These are phyloP conservation scores for Termitomyces sp. DNA, from an alignment of 768 basidiomycete species.

Conservation along the genomic window DNA sequence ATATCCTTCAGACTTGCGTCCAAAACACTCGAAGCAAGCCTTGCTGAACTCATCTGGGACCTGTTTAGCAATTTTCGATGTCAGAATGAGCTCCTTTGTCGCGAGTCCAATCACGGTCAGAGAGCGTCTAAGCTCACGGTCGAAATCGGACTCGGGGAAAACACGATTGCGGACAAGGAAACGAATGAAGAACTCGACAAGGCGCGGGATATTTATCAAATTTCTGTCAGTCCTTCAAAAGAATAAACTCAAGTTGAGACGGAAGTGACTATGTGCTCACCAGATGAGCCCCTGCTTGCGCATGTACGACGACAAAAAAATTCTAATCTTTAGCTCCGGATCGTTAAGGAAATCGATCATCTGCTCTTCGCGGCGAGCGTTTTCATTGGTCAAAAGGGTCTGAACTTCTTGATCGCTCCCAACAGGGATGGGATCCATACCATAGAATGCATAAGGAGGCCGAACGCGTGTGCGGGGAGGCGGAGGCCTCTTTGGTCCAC, in stretches of 20 bases:
- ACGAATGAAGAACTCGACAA: slow-evolving; percentile 54
- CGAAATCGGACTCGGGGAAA: slow-evolving; percentile 41
- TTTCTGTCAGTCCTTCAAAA: slow-evolving; percentile 38
- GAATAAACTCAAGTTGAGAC: not conserved
- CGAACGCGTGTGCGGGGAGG: slow-evolving; percentile 24
- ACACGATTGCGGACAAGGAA: slow-evolving; percentile 54
- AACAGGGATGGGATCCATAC: slow-evolving; percentile 25
- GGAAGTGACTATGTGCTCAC: slow-evolving; percentile 28
- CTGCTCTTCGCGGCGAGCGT: slow-evolving; percentile 35
- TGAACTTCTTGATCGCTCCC: slow-evolving; percentile 31
- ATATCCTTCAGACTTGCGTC: slow-evolving; percentile 36
- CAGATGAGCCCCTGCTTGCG: slow-evolving; percentile 64
- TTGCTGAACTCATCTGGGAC: slow-evolving; percentile 46
- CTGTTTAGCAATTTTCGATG: slow-evolving; percentile 36
- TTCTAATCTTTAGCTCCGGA: slow-evolving; percentile 49
- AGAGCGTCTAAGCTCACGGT: slow-evolving; percentile 41
- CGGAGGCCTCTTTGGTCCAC: slow-evolving; percentile 11
- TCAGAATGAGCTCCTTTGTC: slow-evolving; percentile 44
- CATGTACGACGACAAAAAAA: slow-evolving; percentile 71
- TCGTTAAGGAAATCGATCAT: slow-evolving; percentile 53
- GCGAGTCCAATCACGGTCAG: slow-evolving; percentile 37
- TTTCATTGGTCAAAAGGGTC: slow-evolving; percentile 29
- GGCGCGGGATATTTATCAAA: slow-evolving; percentile 44
- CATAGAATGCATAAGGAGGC: slow-evolving; percentile 34
- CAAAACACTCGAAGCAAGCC: slow-evolving; percentile 47